Evolutionary conservation across 768 basidiomycete species (phyloP).

Genomic region (Agaricus bisporus): DNA sequence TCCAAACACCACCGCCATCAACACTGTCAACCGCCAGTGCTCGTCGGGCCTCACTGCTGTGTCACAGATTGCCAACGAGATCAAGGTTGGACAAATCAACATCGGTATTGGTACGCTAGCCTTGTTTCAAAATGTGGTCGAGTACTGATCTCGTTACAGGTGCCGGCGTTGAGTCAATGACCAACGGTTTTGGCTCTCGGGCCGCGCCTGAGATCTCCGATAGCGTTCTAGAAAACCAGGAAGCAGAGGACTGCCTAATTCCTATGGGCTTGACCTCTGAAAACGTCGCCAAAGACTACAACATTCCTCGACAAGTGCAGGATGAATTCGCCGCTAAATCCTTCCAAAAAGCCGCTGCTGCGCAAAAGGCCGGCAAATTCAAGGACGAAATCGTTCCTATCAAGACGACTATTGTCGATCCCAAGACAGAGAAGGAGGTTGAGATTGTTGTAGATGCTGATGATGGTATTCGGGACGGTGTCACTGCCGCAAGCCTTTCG

Average conservation of each 20-base stretch:
- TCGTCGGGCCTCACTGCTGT: constrained; percentile 82
- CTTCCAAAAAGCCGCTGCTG: constrained; percentile 78
- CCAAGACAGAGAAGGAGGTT: constrained; percentile 63
- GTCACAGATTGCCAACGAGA: constrained; percentile 77
- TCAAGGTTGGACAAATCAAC: constrained; percentile 74
- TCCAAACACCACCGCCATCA: constrained; percentile 64
- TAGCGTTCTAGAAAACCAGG: constrained; percentile 54
- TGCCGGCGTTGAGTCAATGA: constrained; percentile 91
- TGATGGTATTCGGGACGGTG: constrained; percentile 83
- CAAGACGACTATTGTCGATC: constrained; percentile 60
- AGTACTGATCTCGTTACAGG: constrained; percentile 30
- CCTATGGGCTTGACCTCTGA: constrained; percentile 96
- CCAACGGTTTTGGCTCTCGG: constrained; percentile 60
- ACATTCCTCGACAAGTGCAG: constrained; percentile 68
- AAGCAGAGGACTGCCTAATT: constrained; percentile 75
- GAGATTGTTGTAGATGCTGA: constrained; percentile 73
- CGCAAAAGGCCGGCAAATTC: constrained; percentile 79
- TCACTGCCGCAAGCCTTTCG: constrained; percentile 67
- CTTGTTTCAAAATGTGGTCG: constrained; percentile 2
- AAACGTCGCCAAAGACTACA: constrained; percentile 78
- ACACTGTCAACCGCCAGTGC: constrained; percentile 89
- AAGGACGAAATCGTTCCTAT: constrained; percentile 81
- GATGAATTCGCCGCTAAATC: constrained; percentile 82
- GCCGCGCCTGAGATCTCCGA: constrained; percentile 58
- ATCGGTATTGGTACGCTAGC: constrained; percentile 71